These are phyloP conservation scores for Suillus subluteus DNA, from an alignment of 768 basidiomycete genomes.

Conservation along the genomic window DNA sequence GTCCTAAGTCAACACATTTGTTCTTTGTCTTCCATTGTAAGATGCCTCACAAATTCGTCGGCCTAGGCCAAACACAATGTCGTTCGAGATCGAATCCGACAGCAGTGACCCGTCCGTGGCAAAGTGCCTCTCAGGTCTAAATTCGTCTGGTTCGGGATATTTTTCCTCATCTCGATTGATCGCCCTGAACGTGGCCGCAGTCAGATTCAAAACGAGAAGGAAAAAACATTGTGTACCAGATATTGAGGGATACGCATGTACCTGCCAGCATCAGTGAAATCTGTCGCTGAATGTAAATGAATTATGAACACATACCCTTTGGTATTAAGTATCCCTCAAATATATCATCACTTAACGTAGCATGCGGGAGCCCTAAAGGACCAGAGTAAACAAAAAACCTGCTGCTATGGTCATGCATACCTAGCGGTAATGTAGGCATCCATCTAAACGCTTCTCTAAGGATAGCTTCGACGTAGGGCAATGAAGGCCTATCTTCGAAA, in stretches of 20 bases:
- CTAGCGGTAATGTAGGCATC: conserved; percentile 27
- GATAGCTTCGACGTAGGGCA: conserved; percentile 30
- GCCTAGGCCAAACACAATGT: conserved; percentile 11
- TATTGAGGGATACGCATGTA: conserved; percentile 23
- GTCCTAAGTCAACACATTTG: not conserved
- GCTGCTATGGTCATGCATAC: conserved; percentile 12
- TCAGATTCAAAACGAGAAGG: not conserved
- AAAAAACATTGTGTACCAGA: conserved; percentile 16
- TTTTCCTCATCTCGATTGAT: conserved; percentile 28
- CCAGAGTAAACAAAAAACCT: not conserved
- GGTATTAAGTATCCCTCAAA: conserved; percentile 56
- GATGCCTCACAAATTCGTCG: conserved; percentile 13
- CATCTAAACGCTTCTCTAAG: conserved; percentile 27
- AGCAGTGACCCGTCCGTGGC: conserved; percentile 17
- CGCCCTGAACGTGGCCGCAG: conserved; percentile 17
- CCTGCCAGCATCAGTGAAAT: conserved; percentile 15
- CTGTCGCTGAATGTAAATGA: not conserved
- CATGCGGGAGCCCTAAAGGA: conserved; percentile 32
- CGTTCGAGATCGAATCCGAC: not conserved
- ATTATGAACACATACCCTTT: conserved; percentile 38
- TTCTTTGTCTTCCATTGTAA: too few relatives aligned
- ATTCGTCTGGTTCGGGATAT: conserved; percentile 33
- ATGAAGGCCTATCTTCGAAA: conserved; percentile 21
- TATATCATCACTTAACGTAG: conserved; percentile 40
- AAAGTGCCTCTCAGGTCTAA: conserved; percentile 39